These are phyloP conservation scores for Taiwanofungus camphoratus DNA, from an alignment of 1,284 basidiomycete species.

Conservation along the genomic window DNA sequence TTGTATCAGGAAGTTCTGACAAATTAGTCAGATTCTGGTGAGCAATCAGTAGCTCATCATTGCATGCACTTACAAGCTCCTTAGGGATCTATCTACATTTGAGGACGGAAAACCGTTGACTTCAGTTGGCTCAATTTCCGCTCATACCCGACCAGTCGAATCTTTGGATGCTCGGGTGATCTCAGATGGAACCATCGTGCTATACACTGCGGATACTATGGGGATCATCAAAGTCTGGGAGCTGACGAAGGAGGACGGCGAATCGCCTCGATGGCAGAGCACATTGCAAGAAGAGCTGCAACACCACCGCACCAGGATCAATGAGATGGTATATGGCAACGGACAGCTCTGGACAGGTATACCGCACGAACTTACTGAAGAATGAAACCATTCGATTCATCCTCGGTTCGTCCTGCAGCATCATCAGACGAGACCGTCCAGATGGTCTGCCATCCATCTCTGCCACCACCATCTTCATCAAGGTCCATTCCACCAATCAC, in stretches of 20 bases:
- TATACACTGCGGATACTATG: conserved; percentile 85
- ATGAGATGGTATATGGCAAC: conserved; percentile 58
- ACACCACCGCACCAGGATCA: conserved; percentile 77
- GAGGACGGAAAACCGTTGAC: conserved; percentile 39
- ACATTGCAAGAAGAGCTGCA: conserved; percentile 52
- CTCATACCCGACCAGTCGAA: conserved; percentile 70
- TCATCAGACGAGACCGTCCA: conserved; percentile 84
- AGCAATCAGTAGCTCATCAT: conserved; percentile 9
- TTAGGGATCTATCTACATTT: conserved; percentile 56
- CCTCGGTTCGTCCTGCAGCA: conserved; percentile 39
- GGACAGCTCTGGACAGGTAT: conserved; percentile 83
- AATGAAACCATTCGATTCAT: not conserved
- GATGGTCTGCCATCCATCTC: conserved; percentile 37
- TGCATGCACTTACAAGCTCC: not conserved
- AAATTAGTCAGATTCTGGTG: conserved; percentile 87
- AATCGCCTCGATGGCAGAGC: conserved; percentile 46
- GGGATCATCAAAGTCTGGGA: conserved; percentile 76
- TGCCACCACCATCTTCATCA: conserved; percentile 14
- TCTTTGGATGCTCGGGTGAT: conserved; percentile 45
- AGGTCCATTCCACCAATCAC: conserved; percentile 47
- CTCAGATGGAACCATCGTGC: conserved; percentile 39
- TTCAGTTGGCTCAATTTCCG: conserved; percentile 60
- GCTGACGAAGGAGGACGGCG: conserved; percentile 42
- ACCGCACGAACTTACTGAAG: conserved; percentile 11
- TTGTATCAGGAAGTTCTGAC: conserved; percentile 89